Conservation (phyloP, 163 green algal species). For the Smithsoniella earleae region DNA sequence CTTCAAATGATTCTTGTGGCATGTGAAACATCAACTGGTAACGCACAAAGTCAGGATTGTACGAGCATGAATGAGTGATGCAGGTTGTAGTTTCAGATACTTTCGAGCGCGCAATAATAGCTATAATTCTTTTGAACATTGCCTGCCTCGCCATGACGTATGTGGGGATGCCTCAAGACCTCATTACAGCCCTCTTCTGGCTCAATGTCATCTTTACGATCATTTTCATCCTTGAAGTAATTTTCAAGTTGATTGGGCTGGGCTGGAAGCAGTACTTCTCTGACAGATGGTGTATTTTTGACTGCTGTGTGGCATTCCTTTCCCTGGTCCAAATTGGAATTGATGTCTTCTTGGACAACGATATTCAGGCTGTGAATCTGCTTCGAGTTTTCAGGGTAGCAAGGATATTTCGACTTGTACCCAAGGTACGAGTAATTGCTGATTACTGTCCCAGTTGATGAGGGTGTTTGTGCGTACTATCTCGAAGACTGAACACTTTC, state of each 20-base stretch:
- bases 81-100: constrained; percentile 22
- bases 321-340: constrained; percentile 33
- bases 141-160: constrained; percentile 44
- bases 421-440: constrained; percentile 37
- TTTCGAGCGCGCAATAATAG: constrained; percentile 51
- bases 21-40: too few relatives aligned
- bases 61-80: too few relatives aligned
- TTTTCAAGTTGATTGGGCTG: constrained; percentile 42
- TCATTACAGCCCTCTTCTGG: constrained; percentile 36
- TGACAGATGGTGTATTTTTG: constrained; percentile 54
- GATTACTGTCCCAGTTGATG: too few relatives aligned
- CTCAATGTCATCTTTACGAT: constrained; percentile 47
- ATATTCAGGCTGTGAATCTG: constrained; percentile 45
- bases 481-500: too few relatives aligned
- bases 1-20: too few relatives aligned
- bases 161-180: constrained; percentile 36
- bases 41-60: too few relatives aligned
- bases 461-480: too few relatives aligned
- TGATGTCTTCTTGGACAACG: constrained; percentile 31
- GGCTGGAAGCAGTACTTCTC: constrained; percentile 41
- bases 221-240: constrained; percentile 48
- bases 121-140: constrained; percentile 53
- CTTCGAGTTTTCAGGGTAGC: constrained; percentile 54
- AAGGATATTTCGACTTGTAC: constrained; percentile 56
- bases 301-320: constrained; percentile 41